These are phyloP conservation scores for Linum tenue DNA, from an alignment of 345 rosid species.

Conservation along the genomic window DNA sequence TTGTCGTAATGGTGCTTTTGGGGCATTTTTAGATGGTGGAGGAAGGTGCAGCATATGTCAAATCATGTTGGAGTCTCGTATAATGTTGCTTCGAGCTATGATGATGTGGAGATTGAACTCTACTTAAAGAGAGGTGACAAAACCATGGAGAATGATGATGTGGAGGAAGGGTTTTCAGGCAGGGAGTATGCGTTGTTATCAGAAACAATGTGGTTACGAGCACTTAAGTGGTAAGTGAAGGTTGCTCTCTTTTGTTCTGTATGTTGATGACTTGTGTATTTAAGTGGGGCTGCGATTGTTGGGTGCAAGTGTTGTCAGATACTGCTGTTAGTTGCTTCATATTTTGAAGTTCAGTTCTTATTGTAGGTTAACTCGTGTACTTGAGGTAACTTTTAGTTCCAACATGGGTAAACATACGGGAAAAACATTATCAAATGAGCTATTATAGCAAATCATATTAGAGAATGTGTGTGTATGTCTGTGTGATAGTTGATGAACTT, in stretches of 20 bases:
- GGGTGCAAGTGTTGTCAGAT: background rate
- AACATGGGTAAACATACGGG: background rate
- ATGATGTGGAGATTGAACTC: slow-evolving; percentile 3
- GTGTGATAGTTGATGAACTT: background rate
- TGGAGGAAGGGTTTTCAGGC: slow-evolving; percentile 2
- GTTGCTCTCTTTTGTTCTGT: background rate
- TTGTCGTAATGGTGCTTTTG: background rate
- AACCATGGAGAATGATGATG: background rate
- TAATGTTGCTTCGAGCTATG: slow-evolving; percentile 4
- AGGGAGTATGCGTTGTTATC: slow-evolving; percentile 16
- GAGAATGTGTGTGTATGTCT: background rate
- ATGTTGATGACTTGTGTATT: background rate
- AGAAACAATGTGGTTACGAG: slow-evolving; percentile 19
- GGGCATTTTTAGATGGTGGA: slow-evolving; percentile 17
- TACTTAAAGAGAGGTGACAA: slow-evolving; percentile 7
- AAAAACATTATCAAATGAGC: no score
- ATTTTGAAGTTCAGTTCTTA: background rate
- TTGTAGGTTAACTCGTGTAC: background rate
- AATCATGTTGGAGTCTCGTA: slow-evolving; percentile 13
- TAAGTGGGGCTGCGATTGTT: background rate
- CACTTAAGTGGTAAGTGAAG: slow-evolving; percentile 16
- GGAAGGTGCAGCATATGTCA: background rate
- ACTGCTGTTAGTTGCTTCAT: background rate
- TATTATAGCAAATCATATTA: no score
- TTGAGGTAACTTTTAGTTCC: background rate